Evolutionary conservation across 2,329 filamentous ascomycete genomes (phyloP).

Genomic region (Diaporthe vexans): DNA sequence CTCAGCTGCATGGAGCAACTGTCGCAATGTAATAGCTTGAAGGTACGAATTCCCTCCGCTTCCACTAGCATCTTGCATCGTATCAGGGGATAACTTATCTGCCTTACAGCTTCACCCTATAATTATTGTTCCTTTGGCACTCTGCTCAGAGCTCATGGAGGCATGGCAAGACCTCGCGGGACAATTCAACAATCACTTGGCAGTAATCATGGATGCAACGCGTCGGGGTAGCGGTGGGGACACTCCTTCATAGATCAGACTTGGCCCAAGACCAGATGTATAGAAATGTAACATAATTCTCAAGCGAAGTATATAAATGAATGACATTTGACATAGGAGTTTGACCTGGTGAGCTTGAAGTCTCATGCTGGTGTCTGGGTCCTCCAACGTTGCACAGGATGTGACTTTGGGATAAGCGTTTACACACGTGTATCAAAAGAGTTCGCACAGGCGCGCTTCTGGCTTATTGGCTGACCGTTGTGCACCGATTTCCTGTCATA

Average conservation of each 20-base stretch:
- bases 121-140: neutral
- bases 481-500: neutral
- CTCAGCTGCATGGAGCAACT: constrained; percentile 4
- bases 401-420: neutral
- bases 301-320: neutral
- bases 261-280: neutral
- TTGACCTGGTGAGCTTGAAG: neutral
- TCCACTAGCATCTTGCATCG: too few species aligned
- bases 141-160: constrained; percentile 13
- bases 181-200: constrained; percentile 18
- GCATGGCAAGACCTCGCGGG: constrained; percentile 10
- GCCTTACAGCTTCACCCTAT: constrained; percentile 4
- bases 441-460: neutral
- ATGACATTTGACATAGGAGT: neutral
- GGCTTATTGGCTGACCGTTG: neutral
- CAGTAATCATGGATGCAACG: constrained; percentile 15
- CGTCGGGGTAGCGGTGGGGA: neutral
- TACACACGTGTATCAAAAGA: neutral
- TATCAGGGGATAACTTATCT: neutral
- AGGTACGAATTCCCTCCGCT: neutral
- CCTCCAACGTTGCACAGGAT: neutral
- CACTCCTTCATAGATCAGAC: constrained; percentile 22
- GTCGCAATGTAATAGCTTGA: constrained; percentile 4
- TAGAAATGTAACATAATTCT: constrained; percentile 8
- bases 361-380: neutral